Evolutionary conservation across 2,329 filamentous ascomycete genomes (phyloP).

Genomic region (Drechslerella stenobrocha): DNA sequence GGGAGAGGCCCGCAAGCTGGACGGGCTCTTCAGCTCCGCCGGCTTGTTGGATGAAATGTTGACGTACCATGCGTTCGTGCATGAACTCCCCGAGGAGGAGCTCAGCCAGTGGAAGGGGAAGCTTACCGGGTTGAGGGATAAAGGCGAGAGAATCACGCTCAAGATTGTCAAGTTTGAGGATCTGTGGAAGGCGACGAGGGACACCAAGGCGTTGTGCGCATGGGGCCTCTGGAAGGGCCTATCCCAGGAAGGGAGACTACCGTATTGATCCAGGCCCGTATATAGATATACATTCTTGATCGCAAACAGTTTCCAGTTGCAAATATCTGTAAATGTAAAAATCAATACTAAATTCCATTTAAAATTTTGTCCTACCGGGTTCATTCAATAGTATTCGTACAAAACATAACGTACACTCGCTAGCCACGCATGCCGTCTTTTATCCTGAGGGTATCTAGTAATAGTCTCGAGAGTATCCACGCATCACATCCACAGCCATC

Average conservation of each 20-base stretch:
- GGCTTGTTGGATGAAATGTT: conserved; percentile 61
- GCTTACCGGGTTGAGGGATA: conserved; percentile 63
- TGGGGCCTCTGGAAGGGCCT: conserved; percentile 65
- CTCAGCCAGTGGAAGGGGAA: conserved; percentile 63
- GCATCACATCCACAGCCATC: conserved; percentile 1
- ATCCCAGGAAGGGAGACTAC: conserved; percentile 58
- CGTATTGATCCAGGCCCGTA: conserved; percentile 13
- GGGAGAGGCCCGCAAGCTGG: conserved; percentile 7
- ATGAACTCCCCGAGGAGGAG: conserved; percentile 59
- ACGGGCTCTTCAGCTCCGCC: conserved; percentile 39
- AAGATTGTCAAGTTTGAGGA: conserved; percentile 64
- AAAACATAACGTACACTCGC: too few species aligned
- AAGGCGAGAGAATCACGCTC: conserved; percentile 67
- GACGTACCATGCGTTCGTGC: conserved; percentile 64
- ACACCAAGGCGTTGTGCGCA: conserved; percentile 65
- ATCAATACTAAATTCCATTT: too few species aligned
- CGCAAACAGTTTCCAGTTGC: too few species aligned
- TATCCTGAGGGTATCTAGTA: conserved; percentile 3
- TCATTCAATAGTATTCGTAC: too few species aligned
- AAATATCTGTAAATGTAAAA: too few species aligned
- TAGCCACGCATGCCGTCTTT: too few species aligned
- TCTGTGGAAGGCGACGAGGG: conserved; percentile 64
- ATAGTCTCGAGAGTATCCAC: too few species aligned
- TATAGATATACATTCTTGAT: too few species aligned
- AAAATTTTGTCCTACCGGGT: too few species aligned